Evolutionary conservation across 495 filamentous ascomycete genomes (phyloP).

Genomic region (Xylaria palmicola): DNA sequence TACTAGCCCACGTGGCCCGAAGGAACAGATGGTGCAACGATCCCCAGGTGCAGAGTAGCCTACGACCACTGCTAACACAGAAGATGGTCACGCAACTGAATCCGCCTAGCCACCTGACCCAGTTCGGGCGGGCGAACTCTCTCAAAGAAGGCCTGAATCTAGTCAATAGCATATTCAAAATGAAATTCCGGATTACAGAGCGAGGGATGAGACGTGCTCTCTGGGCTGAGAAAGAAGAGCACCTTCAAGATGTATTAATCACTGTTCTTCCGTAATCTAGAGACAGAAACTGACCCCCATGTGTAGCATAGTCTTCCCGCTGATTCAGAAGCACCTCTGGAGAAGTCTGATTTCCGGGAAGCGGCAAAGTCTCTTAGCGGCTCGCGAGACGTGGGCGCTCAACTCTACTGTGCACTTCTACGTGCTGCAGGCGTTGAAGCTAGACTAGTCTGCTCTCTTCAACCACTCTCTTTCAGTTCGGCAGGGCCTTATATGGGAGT

Average conservation of each 20-base stretch:
- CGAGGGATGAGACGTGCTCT: conserved; percentile 66
- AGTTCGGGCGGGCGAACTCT: conserved; percentile 67
- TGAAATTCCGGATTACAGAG: conserved; percentile 66
- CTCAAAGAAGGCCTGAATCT: conserved; percentile 77
- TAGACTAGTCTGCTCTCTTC: conserved; percentile 90
- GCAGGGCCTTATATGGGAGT: conserved; percentile 50
- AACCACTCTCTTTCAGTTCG: conserved; percentile 71
- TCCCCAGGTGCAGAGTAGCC: conserved; percentile 54
- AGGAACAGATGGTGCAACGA: conserved; percentile 93
- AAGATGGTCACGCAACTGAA: conserved; percentile 62
- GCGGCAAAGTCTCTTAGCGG: conserved; percentile 66
- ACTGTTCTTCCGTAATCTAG: conserved; percentile 5
- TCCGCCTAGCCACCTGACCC: conserved; percentile 60
- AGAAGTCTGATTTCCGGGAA: conserved; percentile 66
- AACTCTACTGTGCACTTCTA: conserved; percentile 85
- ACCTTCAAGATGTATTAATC: conserved; percentile 55
- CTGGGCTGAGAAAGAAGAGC: conserved; percentile 66
- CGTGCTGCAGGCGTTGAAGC: conserved; percentile 74
- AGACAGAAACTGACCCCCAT: conserved; percentile 23
- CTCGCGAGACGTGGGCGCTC: conserved; percentile 85
- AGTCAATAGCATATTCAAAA: conserved; percentile 63
- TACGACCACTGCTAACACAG: conserved; percentile 60
- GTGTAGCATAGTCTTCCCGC: conserved; percentile 51
- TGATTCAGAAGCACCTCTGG: conserved; percentile 53
- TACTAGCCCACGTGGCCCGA: conserved; percentile 69